Percentiles rank a stretch among this genome's conserved stretches.
Conservation (phyloP, 805 yeast species). For the Barnettozyma populi region DNA sequence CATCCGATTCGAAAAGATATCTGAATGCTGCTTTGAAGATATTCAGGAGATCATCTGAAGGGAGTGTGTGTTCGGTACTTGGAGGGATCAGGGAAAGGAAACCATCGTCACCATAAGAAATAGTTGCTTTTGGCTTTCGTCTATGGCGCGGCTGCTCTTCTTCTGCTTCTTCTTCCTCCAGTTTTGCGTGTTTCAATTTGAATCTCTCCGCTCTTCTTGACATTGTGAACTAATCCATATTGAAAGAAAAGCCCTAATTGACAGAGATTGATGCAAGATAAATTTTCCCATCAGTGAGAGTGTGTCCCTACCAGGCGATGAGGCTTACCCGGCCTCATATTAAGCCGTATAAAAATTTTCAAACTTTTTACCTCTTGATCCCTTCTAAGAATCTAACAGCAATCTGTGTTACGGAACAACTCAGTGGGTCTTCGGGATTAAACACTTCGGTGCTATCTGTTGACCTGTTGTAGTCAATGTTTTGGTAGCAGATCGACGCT, state of each 20-base stretch:
- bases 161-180: conserved; percentile 7
- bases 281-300: neutral
- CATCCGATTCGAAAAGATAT: conserved; percentile 19
- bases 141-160: neutral
- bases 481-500: conserved; percentile 62
- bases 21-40: conserved; percentile 20
- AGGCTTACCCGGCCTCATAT: conserved; percentile 7
- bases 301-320: conserved; percentile 11
- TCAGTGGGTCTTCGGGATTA: conserved; percentile 29
- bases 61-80: conserved; percentile 15
- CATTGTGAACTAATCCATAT: conserved; percentile 8
- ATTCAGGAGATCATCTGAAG: conserved; percentile 20
- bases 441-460: conserved; percentile 18
- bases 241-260: conserved; percentile 14
- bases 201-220: conserved; percentile 21
- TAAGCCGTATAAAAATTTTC: neutral
- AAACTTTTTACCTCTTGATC: conserved; percentile 10
- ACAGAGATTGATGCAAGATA: conserved; percentile 6
- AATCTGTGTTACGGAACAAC: conserved; percentile 51
- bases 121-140: conserved; percentile 1
- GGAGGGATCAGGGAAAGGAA: conserved; percentile 14
- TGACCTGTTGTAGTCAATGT: conserved; percentile 20
- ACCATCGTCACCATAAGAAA: conserved; percentile 3
- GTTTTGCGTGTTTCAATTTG: conserved; percentile 10
- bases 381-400: conserved; percentile 18